Conservation (phyloP, 768 basidiomycete genomes). For the Xerocomus spinulosus region DNA sequence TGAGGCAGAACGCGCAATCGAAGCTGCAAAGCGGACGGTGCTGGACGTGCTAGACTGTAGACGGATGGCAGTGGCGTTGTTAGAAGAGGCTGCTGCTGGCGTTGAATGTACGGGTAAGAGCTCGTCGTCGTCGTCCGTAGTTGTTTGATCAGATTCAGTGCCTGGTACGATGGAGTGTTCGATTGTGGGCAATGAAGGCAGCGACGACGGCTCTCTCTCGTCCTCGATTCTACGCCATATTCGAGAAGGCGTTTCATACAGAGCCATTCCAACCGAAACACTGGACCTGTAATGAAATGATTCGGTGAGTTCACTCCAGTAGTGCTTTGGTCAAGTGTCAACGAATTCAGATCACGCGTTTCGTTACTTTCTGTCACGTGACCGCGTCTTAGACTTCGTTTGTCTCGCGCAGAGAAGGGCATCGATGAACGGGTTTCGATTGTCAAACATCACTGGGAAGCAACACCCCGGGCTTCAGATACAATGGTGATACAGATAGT, state of each 20-base stretch:
- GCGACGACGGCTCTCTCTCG: slow-evolving; percentile 72
- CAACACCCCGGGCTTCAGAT: no score
- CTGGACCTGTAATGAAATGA: slow-evolving; percentile 2
- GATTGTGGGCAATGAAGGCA: slow-evolving; percentile 70
- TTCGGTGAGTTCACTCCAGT: not conserved
- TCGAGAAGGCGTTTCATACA: slow-evolving; percentile 78
- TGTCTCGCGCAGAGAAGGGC: no score
- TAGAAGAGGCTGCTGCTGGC: slow-evolving; percentile 48
- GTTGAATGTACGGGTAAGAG: slow-evolving; percentile 63
- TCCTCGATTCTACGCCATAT: slow-evolving; percentile 84
- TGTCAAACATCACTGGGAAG: no score
- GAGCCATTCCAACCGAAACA: slow-evolving; percentile 32
- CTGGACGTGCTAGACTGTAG: slow-evolving; percentile 50
- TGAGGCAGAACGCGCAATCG: slow-evolving; percentile 41
- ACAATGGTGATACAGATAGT: not conserved
- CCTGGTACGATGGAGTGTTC: slow-evolving; percentile 55
- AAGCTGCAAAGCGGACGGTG: slow-evolving; percentile 48
- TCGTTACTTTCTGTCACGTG: slow-evolving; percentile 21
- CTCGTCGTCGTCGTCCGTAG: slow-evolving; percentile 39
- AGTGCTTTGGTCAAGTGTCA: not conserved
- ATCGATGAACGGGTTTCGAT: not conserved
- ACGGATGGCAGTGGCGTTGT: slow-evolving; percentile 48
- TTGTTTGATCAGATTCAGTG: slow-evolving; percentile 33
- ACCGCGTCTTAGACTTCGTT: slow-evolving; percentile 16
- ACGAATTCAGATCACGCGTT: slow-evolving; percentile 12